A percentile compares a stretch with the other conserved stretches of the same genome.
Conservation (phyloP, 306 rosid genomes). For the Trichosanthes truncata region DNA sequence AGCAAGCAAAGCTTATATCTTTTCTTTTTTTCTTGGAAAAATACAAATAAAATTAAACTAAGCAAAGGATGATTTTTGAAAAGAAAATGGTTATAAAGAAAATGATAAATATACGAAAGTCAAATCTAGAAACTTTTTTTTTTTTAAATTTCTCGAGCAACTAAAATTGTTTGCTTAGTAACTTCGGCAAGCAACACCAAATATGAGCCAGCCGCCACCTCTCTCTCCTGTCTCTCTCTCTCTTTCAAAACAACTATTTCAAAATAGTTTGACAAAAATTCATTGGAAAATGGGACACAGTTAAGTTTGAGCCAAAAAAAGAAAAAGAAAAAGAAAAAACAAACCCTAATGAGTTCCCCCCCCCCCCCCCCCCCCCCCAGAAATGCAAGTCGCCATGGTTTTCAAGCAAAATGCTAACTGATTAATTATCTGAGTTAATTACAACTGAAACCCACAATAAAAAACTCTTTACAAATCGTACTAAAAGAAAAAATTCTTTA, state of each 20-base stretch:
- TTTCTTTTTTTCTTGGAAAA: neutral
- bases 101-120: conserved; percentile 28
- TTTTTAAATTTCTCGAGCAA: conserved; percentile 37
- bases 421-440: conserved; percentile 9
- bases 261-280: neutral
- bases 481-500: neutral
- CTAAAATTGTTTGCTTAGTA: conserved; percentile 42
- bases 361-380: too few relatives aligned
- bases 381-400: conserved; percentile 21
- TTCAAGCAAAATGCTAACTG: conserved; percentile 17
- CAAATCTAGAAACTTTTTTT: conserved; percentile 25
- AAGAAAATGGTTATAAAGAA: neutral
- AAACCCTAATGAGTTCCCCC: conserved; percentile 2
- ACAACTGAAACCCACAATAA: neutral
- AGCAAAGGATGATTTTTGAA: neutral
- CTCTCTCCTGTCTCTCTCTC: conserved; percentile 12
- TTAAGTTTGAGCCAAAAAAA: neutral
- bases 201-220: conserved; percentile 27
- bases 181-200: conserved; percentile 58
- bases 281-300: neutral
- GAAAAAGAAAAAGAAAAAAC: neutral
- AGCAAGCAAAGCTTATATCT: neutral
- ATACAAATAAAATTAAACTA: neutral
- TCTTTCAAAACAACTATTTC: neutral
- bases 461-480: neutral